Evolutionary conservation across 2,329 filamentous ascomycete species (phyloP).

Genomic region (Ophiostoma triangulosporum): DNA sequence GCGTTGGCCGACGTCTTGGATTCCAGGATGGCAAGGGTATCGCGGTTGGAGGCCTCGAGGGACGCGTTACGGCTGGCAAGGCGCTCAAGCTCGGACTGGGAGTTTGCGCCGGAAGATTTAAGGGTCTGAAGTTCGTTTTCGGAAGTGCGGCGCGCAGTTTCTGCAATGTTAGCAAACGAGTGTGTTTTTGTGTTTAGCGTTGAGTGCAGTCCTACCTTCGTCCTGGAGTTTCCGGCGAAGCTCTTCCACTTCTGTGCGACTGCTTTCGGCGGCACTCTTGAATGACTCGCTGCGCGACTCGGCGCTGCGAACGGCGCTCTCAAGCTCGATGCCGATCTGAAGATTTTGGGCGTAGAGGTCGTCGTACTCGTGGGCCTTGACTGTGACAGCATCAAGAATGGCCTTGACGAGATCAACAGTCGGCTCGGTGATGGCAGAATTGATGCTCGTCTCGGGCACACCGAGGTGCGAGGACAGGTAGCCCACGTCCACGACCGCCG

Average conservation of each 20-base stretch:
- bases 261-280: slow-evolving; percentile 70
- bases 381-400: slow-evolving; percentile 60
- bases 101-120: slow-evolving; percentile 60
- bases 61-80: slow-evolving; percentile 73
- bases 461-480: slow-evolving; percentile 61
- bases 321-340: slow-evolving; percentile 79
- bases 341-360: slow-evolving; percentile 77
- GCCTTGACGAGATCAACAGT: slow-evolving; percentile 66
- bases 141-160: slow-evolving; percentile 59
- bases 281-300: slow-evolving; percentile 73
- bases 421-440: slow-evolving; percentile 48
- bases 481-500: slow-evolving; percentile 49
- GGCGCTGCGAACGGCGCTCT: slow-evolving; percentile 72
- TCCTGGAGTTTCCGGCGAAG: slow-evolving; percentile 67
- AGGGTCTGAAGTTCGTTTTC: slow-evolving; percentile 72
- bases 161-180: slow-evolving; percentile 28
- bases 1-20: slow-evolving; percentile 81
- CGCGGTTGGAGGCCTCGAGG: slow-evolving; percentile 83
- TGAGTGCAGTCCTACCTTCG: slow-evolving; percentile 53
- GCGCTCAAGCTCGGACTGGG: slow-evolving; percentile 60
- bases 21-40: slow-evolving; percentile 78
- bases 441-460: slow-evolving; percentile 50
- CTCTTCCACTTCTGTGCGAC: slow-evolving; percentile 70
- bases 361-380: slow-evolving; percentile 73
- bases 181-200: neutral